Evolutionary conservation across 208 protist genomes (phyloP), one percentile per base, ranked within the genome.

Genomic region (Strigomonas galati): DNA sequence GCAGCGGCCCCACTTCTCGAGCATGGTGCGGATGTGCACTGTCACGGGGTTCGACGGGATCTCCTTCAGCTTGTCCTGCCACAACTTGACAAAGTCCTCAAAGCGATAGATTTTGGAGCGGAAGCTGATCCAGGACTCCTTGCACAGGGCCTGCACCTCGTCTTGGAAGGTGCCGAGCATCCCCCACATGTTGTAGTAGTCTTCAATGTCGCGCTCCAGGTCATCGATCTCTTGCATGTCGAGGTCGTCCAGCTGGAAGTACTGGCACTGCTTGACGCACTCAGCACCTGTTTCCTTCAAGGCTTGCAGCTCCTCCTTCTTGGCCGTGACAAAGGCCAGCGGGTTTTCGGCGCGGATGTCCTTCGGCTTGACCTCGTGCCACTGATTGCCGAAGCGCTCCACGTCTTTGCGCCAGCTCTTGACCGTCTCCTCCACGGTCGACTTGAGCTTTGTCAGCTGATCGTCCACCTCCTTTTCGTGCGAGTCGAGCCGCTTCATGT

Each of bases 61-160:
- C 53, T 86, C 84, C 67, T 89, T 89, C 54, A 97, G 57, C 72
- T 87, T 86, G 52, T 95, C 94, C 43, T 82, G 71, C 97, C 97
- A 99, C n/a, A 87, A 35, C 61, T 84, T 84, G 23, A 97, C 79
- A 75, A 98, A 98, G 69, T 98, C 97, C 48, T 98, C 97, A 63
- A 99, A 98, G n/a, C 87, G 76, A 76, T 92, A 97, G 43, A 92
- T 51, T 69, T 97, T 97, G 9, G 83, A 69, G 46, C 97, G 84
- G 71, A 99, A 97, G 37, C 79, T 88, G 70, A 99, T 86, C 97
- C 98, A 99, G 12, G 89, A 64, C 72, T 98, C 91, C 24, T 71
- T 55, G 35, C 76, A 72, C 21, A 98, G 71, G 30, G 67, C 73
- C 56, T 86, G 74, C 30, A 98, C 67, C 74, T 97, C 91, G n/a